These are phyloP conservation scores for Tuber indicum DNA, from an alignment of 495 filamentous ascomycete genomes.

Conservation along the genomic window DNA sequence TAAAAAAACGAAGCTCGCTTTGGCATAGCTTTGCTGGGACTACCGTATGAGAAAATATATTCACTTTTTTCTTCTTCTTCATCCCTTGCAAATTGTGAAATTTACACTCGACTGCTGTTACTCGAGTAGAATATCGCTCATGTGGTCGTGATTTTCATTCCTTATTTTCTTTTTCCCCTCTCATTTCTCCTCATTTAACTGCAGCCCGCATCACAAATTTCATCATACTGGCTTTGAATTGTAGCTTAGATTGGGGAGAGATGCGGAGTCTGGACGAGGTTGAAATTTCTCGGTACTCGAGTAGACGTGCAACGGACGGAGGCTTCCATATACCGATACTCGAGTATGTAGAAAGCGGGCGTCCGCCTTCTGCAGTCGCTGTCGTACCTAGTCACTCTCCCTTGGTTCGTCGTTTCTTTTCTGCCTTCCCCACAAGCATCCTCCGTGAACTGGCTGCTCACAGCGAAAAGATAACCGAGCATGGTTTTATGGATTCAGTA, in stretches of 20 bases:
- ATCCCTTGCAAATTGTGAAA: not conserved
- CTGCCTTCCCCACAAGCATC: constrained; percentile 30
- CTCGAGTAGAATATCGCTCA: constrained; percentile 9
- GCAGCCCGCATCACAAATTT: constrained; percentile 30
- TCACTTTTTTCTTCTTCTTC: not conserved
- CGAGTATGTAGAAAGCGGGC: constrained; percentile 14
- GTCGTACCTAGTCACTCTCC: constrained; percentile 32
- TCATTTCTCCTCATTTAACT: constrained; percentile 17
- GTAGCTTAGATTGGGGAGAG: constrained; percentile 15
- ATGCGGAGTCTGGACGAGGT: constrained; percentile 12
- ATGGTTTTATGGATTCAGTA: constrained; percentile 8
- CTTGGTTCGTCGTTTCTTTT: constrained; percentile 14
- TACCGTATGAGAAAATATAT: not conserved
- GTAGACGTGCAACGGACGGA: constrained; percentile 28
- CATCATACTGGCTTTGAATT: constrained; percentile 17
- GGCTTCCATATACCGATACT: constrained; percentile 27
- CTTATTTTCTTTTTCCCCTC: constrained; percentile 24
- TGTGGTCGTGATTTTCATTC: constrained; percentile 23
- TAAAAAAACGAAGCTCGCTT: not conserved
- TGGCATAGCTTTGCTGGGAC: not conserved
- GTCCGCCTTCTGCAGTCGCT: constrained; percentile 23
- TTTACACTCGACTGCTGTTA: not conserved
- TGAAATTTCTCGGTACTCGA: constrained; percentile 9
- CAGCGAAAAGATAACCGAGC: constrained; percentile 24
- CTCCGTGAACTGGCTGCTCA: constrained; percentile 29